phyloP scores from a whole-genome alignment of 805 yeast genomes.

The Debaryomyces castellii region DNA sequence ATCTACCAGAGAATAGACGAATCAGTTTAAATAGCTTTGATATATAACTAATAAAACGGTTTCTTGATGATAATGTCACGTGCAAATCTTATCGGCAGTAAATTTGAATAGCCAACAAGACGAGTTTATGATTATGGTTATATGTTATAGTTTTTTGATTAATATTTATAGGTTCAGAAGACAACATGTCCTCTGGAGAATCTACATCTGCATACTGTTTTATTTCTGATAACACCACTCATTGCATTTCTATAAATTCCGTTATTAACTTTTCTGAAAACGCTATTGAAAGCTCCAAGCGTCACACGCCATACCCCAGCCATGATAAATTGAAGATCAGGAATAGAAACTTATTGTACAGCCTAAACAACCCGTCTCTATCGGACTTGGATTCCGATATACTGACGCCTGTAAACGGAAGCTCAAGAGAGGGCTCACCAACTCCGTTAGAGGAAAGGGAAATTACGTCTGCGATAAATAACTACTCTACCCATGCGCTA shows the following conservation, averaged over 20 bases:
- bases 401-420: constrained; percentile 1
- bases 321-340: constrained; percentile 9
- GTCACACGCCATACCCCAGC: not conserved
- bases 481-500: constrained; percentile 47
- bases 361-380: constrained; percentile 35
- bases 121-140: not conserved
- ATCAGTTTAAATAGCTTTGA: not conserved
- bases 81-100: not conserved
- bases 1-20: not conserved
- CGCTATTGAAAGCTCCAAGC: constrained; percentile 2
- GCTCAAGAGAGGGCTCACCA: constrained; percentile 1
- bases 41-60: not conserved
- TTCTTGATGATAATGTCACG: not conserved
- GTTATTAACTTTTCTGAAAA: constrained; percentile 12
- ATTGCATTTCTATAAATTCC: constrained; percentile 24
- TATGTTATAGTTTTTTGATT: not conserved
- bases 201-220: constrained; percentile 27
- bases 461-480: constrained; percentile 9
- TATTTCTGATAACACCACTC: constrained; percentile 23
- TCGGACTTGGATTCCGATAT: constrained; percentile 32
- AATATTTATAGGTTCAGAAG: not conserved
- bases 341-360: constrained; percentile 32
- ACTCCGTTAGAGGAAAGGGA: constrained; percentile 4
- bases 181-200: constrained; percentile 3
- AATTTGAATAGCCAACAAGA: not conserved